phyloP scores from a whole-genome alignment of 305 asterid genomes.

The Plantago coronopus region DNA sequence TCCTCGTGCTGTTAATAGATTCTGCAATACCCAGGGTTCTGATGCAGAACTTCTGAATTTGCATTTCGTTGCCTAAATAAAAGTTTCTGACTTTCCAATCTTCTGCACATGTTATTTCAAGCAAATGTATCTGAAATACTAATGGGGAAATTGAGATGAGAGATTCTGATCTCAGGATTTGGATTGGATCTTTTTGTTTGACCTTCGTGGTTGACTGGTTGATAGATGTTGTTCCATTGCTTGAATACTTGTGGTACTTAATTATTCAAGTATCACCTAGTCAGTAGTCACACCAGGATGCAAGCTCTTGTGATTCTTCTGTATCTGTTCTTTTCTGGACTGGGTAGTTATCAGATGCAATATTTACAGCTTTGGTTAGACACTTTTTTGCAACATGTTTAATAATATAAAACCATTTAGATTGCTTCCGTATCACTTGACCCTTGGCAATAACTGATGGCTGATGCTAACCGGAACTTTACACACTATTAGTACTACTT shows the following conservation, averaged over 20 bases:
- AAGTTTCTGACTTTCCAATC: no score
- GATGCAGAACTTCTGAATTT: no score
- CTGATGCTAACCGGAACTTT: neutral
- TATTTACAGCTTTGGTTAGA: no score
- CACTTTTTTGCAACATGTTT: neutral
- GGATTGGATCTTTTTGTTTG: no score
- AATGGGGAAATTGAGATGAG: no score
- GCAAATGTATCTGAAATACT: neutral
- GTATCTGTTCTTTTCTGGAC: no score
- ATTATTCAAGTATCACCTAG: neutral
- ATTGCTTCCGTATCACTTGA: constrained; percentile 7
- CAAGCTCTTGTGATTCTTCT: no score
- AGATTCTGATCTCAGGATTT: no score
- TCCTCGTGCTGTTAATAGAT: no score
- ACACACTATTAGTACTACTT: neutral
- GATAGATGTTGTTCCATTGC: constrained; percentile 12
- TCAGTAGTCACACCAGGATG: constrained; percentile 4
- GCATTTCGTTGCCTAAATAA: neutral
- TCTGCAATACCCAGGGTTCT: constrained; percentile 6
- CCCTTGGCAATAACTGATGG: constrained; percentile 9
- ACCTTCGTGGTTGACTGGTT: no score
- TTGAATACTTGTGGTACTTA: constrained; percentile 10
- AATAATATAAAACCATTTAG: neutral
- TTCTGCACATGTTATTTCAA: no score
- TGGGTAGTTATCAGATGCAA: no score